Conservation (phyloP, 2,329 filamentous ascomycete genomes). For the Calycina herbarum region DNA sequence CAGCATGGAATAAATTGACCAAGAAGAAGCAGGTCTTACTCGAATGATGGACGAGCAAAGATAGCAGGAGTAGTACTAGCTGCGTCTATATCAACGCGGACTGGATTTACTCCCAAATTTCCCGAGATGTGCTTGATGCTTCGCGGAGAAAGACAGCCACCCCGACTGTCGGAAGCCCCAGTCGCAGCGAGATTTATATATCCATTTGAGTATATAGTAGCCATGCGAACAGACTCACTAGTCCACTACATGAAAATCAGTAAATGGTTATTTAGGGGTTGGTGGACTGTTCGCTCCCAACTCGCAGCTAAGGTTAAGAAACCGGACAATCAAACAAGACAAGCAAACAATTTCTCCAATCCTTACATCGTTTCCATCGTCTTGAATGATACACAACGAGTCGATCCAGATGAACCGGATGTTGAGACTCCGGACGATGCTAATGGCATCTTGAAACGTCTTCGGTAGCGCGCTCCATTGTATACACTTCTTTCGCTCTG, state of each 20-base stretch:
- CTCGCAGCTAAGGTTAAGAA: not conserved
- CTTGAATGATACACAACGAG: slow-evolving; percentile 3
- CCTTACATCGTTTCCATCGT: not conserved
- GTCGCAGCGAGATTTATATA: slow-evolving; percentile 4
- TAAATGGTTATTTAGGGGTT: not conserved
- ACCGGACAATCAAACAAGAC: not conserved
- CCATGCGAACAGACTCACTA: slow-evolving; percentile 4
- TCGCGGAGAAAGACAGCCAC: slow-evolving; percentile 4
- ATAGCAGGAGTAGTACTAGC: not conserved
- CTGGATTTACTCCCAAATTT: not conserved
- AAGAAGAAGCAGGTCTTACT: not conserved
- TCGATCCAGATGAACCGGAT: slow-evolving; percentile 5
- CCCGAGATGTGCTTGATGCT: not conserved
- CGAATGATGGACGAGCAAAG: not conserved
- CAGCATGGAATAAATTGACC: no score
- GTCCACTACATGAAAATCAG: not conserved
- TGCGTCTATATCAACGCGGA: not conserved
- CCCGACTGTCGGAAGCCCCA: slow-evolving; percentile 6
- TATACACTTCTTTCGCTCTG: not conserved
- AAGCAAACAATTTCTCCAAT: not conserved
- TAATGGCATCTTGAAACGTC: slow-evolving; percentile 5
- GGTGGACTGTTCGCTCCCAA: not conserved
- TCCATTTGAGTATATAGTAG: not conserved
- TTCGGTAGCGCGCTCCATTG: not conserved
- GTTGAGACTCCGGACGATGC: not conserved